These are phyloP conservation scores for Lophiotrema nucula DNA, from an alignment of 495 filamentous ascomycete species.

Conservation along the genomic window DNA sequence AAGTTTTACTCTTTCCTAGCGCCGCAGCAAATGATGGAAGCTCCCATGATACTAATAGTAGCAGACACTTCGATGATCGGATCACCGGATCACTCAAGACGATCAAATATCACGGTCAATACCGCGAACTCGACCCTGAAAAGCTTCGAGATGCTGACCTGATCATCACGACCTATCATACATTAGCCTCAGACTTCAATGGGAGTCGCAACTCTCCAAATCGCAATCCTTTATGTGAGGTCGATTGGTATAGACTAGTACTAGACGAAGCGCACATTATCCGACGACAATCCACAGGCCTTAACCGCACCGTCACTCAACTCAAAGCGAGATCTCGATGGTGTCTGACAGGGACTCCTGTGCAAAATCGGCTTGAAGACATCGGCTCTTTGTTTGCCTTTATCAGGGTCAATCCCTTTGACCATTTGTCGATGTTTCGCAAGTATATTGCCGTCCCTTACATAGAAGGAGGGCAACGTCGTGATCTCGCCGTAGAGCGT, in stretches of 20 bases:
- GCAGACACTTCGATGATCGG: constrained; percentile 8
- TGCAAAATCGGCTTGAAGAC: constrained; percentile 88
- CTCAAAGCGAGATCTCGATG: constrained; percentile 77
- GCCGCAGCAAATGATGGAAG: too few species aligned
- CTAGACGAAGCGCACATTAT: constrained; percentile 88
- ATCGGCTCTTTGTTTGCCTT: constrained; percentile 86
- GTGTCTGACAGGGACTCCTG: constrained; percentile 89
- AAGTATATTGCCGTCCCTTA: constrained; percentile 78
- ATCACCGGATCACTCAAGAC: neutral
- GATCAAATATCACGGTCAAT: constrained; percentile 25
- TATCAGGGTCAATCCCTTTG: constrained; percentile 77
- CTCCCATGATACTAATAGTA: neutral
- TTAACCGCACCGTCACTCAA: constrained; percentile 78
- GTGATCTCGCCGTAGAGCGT: constrained; percentile 7
- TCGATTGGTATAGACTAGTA: constrained; percentile 90
- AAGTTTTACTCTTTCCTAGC: neutral
- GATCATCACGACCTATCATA: constrained; percentile 23
- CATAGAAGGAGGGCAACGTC: constrained; percentile 6
- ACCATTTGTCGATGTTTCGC: constrained; percentile 67
- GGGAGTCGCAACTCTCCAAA: constrained; percentile 4
- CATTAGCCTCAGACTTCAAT: constrained; percentile 10
- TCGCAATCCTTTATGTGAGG: constrained; percentile 30
- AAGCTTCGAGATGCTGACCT: constrained; percentile 14
- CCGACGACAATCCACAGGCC: constrained; percentile 73
- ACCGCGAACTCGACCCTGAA: constrained; percentile 4